Base-by-base conservation (phyloP, 2,329 filamentous ascomycete species). In the Helotiales sp. region DNA sequence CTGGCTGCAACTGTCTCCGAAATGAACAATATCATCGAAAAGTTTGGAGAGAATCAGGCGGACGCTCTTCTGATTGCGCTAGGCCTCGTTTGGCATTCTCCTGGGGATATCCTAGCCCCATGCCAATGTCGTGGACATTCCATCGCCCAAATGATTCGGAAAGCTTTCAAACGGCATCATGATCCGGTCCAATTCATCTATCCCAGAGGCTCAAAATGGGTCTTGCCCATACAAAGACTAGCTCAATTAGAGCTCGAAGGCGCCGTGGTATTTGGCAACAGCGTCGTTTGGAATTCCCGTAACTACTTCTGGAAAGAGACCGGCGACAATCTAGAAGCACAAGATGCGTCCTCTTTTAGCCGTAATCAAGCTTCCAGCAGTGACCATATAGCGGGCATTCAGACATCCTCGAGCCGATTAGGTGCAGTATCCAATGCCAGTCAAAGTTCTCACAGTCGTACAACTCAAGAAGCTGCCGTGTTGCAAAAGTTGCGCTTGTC, bases 1-100 rank as follows among this genome's bases (percentile, higher is more conserved):
- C 65, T 74, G 2, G 70, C 70, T 0, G 68, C 63, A 3, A 53
- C 60, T 15, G 63, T 64, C 12, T 33, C 58, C 1, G 67, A 73
- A 36, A 51, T 74, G 1, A 55, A 60, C n/a, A 52, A 66, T 1
- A 69, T 73, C 22, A 69, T 72, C 54, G 58, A 67, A n/a, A 61
- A 34, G 15, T 34, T 34, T 34, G 31, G 31, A 9, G 31, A 15
- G 9, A 34, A 15, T 34, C 15, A 9, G 31, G 15, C 9, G 31
- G 9, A 34, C 9, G 9, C 31, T 34, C 9, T 15, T 9, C 9
- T 9, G 15, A 9, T 34, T 15, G 31, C 15, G 9, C 31, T 9
- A 34, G 31, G 15, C 15, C 31, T 34, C 31, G 9, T 34, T 9
- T 34, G 31, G 31, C 31, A 34, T 15, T 34, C 31, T 34, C 31